Evolutionary conservation across 2,329 filamentous ascomycete species (phyloP), one percentile per base, ranked within the genome.

Genomic region (Alternaria sp.): DNA sequence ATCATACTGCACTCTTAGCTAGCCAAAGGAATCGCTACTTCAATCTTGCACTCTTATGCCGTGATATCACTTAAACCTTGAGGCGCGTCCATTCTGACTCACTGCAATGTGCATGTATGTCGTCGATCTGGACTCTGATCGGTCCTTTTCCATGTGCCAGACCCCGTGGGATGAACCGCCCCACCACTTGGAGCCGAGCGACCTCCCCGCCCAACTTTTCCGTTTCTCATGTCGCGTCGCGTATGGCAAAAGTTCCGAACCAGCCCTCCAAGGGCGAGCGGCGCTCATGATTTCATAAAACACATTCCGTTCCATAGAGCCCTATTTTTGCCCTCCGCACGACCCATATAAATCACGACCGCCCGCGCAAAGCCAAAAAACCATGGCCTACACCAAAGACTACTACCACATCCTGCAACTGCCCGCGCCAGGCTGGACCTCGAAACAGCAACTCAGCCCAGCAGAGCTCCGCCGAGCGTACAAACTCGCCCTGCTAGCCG

Each of bases 401-500:
- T 76, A 76, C 70, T 79, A 79, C 62, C 51, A 59, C 12, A 64
- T 75, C 44, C 72, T 79, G 23, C 63, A 67, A 19, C 65, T 78
- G 13, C 15, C 51, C 7, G n/a, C 60, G 11, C 71, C 67, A 4
- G 21, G n/a, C 19, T 59, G 62, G 26, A 9, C 19, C 21, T 15
- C 62, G 55, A 47, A 57, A 30, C 19, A 63, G n/a, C 36, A 53
- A 12, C 44, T 45, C 17, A 17, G 61, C 1, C 23, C 59, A 13
- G 64, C 62, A 2, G 65, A 63, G 3, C 11, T 74, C 19, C 56
- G 73, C 2, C 54, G 68, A 32, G 87, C 87, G 10, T 90, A 90
- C 73, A 85, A 85, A 62, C 82, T 80, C 51, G 85, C 87, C 7
- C 80, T 90, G 23, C 81, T 90, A 6, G 75, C 77, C 25, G 81